Percentiles rank a stretch among this genome's conserved stretches.
These are phyloP conservation scores for Dichotomocladium elegans DNA, from an alignment of 371 early-diverging fungal genomes.

Conservation along the genomic window DNA sequence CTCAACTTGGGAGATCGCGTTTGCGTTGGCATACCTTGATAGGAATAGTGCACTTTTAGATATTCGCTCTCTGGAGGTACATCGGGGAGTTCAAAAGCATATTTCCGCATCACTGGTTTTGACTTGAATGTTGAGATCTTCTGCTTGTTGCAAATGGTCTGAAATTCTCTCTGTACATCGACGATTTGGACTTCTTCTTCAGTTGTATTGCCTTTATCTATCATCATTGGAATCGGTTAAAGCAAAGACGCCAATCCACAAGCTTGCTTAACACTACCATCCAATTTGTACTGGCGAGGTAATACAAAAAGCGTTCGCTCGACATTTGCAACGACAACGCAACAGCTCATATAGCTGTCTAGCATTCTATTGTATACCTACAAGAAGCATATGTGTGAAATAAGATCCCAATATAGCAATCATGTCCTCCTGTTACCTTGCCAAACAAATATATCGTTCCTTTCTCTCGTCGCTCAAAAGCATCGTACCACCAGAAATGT, in stretches of 20 bases:
- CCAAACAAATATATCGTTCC: slow-evolving; percentile 90
- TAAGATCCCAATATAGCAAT: too few relatives aligned
- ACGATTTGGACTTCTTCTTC: slow-evolving; percentile 55
- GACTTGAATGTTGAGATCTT: slow-evolving; percentile 56
- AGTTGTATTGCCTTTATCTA: slow-evolving; percentile 51
- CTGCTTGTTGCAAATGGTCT: slow-evolving; percentile 47
- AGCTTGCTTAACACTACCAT: slow-evolving; percentile 25
- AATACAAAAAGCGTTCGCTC: slow-evolving; percentile 87
- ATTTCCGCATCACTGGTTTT: slow-evolving; percentile 76
- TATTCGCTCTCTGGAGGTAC: slow-evolving; percentile 84
- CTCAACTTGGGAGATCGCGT: too few relatives aligned
- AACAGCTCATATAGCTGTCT: slow-evolving; percentile 74
- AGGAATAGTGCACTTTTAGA: slow-evolving; percentile 84
- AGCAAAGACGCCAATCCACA: not conserved
- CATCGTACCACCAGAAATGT: slow-evolving; percentile 91
- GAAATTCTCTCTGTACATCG: slow-evolving; percentile 78
- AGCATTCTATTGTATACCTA: slow-evolving; percentile 45
- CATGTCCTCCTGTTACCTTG: slow-evolving; percentile 55
- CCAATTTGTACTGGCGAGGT: slow-evolving; percentile 63
- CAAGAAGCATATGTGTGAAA: too few relatives aligned
- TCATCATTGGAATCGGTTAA: too few relatives aligned
- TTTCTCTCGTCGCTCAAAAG: slow-evolving; percentile 71
- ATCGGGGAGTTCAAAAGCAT: slow-evolving; percentile 88
- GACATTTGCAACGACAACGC: slow-evolving; percentile 76
- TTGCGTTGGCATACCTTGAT: slow-evolving; percentile 43